These are phyloP conservation scores for Rehmannia glutinosa DNA, from an alignment of 257 asterid genomes.

Conservation along the genomic window DNA sequence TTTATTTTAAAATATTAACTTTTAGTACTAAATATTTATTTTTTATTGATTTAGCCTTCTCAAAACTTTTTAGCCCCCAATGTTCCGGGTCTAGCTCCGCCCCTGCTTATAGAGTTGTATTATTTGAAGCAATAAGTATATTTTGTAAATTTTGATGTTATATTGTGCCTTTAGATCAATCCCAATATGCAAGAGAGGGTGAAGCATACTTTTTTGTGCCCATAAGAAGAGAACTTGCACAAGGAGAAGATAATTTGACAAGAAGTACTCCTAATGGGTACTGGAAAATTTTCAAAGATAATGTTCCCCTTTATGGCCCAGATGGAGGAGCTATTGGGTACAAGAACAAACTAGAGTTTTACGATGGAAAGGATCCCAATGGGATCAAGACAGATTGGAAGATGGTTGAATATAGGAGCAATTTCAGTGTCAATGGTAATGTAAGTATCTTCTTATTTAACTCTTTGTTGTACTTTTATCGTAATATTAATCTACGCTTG, in stretches of 20 bases:
- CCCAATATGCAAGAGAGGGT: not conserved
- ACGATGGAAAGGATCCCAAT: not conserved
- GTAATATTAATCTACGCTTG: no score
- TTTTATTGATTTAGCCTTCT: no score
- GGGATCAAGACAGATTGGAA: constrained; percentile 10
- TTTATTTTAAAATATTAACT: no score
- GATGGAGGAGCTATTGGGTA: not conserved
- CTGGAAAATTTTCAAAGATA: not conserved
- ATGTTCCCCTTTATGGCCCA: not conserved
- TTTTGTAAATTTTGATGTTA: no score
- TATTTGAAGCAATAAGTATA: no score
- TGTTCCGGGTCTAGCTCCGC: no score
- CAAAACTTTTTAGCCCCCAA: no score
- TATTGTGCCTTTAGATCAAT: not conserved
- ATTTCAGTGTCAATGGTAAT: not conserved
- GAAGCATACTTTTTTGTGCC: constrained; percentile 2
- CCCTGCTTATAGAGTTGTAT: no score
- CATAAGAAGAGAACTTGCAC: not conserved
- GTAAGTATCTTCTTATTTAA: not conserved
- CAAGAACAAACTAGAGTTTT: constrained; percentile 2
- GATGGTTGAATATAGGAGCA: constrained; percentile 9
- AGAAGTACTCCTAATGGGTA: constrained; percentile 5
- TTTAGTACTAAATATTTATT: no score
- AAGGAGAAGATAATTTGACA: not conserved
- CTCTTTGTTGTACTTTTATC: not conserved